These are phyloP conservation scores for Penicillium atrosanguineum DNA, from an alignment of 495 filamentous ascomycete genomes.

Conservation along the genomic window DNA sequence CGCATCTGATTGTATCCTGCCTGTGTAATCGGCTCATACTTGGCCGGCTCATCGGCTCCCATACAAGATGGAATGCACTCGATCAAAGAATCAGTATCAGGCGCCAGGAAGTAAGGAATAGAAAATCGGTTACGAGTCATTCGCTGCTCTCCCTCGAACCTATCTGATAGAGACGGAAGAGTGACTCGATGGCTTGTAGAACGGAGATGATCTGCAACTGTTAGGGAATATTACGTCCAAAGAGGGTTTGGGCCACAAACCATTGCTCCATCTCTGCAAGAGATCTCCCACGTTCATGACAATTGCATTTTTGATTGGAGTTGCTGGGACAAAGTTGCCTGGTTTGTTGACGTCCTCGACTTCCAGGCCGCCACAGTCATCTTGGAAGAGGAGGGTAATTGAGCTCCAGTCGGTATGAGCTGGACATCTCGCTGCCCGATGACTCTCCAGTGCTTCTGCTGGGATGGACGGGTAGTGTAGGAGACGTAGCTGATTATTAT, in stretches of 20 bases:
- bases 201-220: constrained; percentile 42
- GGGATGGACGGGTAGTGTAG: constrained; percentile 64
- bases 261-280: constrained; percentile 61
- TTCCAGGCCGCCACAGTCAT: constrained; percentile 51
- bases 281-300: constrained; percentile 61
- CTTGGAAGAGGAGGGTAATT: constrained; percentile 51
- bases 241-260: constrained; percentile 22
- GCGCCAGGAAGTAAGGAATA: constrained; percentile 61
- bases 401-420: constrained; percentile 54
- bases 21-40: constrained; percentile 53
- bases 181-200: constrained; percentile 58
- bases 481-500: constrained; percentile 62
- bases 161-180: constrained; percentile 36
- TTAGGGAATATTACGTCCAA: constrained; percentile 1
- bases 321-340: constrained; percentile 52
- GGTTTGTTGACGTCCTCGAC: constrained; percentile 52
- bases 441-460: constrained; percentile 41
- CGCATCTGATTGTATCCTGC: constrained; percentile 52
- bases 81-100: constrained; percentile 53
- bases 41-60: constrained; percentile 35
- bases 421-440: constrained; percentile 49
- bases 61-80: constrained; percentile 55
- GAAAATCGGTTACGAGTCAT: constrained; percentile 57
- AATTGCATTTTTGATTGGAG: constrained; percentile 48
- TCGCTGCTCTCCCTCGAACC: constrained; percentile 32